Evolutionary conservation across 1,284 basidiomycete genomes (phyloP).

Genomic region (Agaricales sp.): DNA sequence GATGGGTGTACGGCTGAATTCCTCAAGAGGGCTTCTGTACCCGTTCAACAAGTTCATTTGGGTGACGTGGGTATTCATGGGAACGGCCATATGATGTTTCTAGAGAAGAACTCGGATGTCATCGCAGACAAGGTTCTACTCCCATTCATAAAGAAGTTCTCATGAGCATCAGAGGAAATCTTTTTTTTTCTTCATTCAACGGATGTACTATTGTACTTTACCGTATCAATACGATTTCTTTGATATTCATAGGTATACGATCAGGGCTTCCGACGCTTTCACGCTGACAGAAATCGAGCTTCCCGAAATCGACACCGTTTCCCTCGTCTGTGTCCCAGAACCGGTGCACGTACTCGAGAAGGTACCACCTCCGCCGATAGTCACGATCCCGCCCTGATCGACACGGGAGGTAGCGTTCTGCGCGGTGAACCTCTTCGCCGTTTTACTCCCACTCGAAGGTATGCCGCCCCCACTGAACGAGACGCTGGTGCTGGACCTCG

Average conservation of each 20-base stretch:
- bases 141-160: constrained; percentile 3
- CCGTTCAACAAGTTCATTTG: constrained; percentile 28
- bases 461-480: constrained; percentile 20
- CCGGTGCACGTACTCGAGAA: constrained; percentile 6
- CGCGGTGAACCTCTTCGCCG: constrained; percentile 26
- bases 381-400: constrained; percentile 25
- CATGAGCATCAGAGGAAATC: neutral
- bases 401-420: constrained; percentile 22
- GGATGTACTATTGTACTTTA: too few species aligned
- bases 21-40: constrained; percentile 31
- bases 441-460: constrained; percentile 13
- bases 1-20: constrained; percentile 33
- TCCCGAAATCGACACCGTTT: constrained; percentile 8
- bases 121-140: constrained; percentile 5
- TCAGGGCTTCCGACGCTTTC: neutral
- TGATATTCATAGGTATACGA: neutral
- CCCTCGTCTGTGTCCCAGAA: neutral
- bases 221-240: neutral
- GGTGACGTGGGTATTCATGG: constrained; percentile 31
- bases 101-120: constrained; percentile 7
- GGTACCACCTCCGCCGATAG: constrained; percentile 26
- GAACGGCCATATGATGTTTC: constrained; percentile 11
- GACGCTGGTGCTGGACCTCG: constrained; percentile 19
- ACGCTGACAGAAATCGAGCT: neutral
- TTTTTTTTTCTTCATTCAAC: too few species aligned